Percentiles rank a stretch among this genome's conserved stretches.
Evolutionary conservation across 345 rosid genomes (phyloP).

Genomic region (Eucalyptus grandis): DNA sequence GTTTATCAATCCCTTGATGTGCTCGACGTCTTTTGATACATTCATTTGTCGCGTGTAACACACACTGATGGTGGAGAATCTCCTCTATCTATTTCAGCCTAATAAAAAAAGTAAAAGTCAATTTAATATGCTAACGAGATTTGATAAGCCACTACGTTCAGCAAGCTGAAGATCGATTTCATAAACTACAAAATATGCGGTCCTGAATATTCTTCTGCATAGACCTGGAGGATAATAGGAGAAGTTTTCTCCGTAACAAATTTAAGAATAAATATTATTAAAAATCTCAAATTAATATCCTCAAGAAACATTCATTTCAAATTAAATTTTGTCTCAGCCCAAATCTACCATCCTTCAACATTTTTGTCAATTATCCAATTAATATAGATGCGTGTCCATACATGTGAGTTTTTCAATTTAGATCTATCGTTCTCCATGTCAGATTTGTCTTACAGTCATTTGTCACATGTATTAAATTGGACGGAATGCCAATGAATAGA

Average conservation of each 20-base stretch:
- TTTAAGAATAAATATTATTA: neutral
- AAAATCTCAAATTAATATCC: neutral
- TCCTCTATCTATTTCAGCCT: no score
- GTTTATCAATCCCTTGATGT: no score
- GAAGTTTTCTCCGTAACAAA: neutral
- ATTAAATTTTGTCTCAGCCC: neutral
- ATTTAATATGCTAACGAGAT: no score
- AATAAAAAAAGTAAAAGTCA: no score
- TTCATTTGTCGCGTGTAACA: slow-evolving; percentile 7
- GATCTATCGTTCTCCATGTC: neutral
- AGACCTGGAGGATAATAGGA: neutral
- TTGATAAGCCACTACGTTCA: no score
- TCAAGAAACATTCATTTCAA: neutral
- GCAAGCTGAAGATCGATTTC: neutral
- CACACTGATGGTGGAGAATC: no score
- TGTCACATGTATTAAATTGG: neutral
- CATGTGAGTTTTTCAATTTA: neutral
- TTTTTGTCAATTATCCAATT: neutral
- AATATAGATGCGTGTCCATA: neutral
- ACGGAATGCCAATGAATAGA: neutral
- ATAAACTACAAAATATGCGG: neutral
- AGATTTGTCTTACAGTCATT: neutral
- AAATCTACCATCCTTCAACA: neutral
- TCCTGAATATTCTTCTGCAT: neutral
- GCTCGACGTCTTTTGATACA: no score